Percentiles rank a stretch among this genome's conserved stretches.
phyloP scores from a whole-genome alignment of 2,329 filamentous ascomycete species.

The Scedosporium aurantiacum region DNA sequence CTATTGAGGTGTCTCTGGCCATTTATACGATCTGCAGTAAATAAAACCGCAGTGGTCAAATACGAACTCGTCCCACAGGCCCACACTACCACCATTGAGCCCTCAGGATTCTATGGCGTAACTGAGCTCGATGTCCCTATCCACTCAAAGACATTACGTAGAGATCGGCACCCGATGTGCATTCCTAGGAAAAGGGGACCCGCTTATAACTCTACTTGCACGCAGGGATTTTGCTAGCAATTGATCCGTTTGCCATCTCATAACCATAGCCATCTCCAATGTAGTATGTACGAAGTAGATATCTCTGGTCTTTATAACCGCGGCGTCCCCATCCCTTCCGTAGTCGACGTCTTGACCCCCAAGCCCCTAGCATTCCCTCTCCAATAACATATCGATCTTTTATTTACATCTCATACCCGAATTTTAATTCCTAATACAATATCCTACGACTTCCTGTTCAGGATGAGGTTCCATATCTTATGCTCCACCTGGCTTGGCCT shows the following conservation, averaged over 20 bases:
- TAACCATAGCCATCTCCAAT: too few species aligned
- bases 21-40: slow-evolving; percentile 2
- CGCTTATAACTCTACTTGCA: too few species aligned
- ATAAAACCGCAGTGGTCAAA: neutral
- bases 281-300: too few species aligned
- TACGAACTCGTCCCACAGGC: neutral
- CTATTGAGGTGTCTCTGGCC: neutral
- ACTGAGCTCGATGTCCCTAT: too few species aligned
- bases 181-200: too few species aligned
- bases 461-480: neutral
- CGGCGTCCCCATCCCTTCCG: too few species aligned
- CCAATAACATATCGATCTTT: neutral
- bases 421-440: neutral
- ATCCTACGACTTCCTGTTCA: neutral
- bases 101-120: too few species aligned
- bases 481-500: neutral
- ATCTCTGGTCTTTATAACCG: too few species aligned
- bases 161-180: too few species aligned
- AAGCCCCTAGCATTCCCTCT: neutral
- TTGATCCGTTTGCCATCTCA: too few species aligned
- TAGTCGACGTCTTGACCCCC: neutral
- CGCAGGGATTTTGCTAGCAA: too few species aligned
- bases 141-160: too few species aligned
- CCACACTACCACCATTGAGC: neutral
- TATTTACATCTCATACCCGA: neutral